A percentile compares a stretch with the other conserved stretches of the same genome.
These are phyloP conservation scores for Lachnellula willkommii DNA, from an alignment of 2,329 filamentous ascomycete genomes.

Conservation along the genomic window DNA sequence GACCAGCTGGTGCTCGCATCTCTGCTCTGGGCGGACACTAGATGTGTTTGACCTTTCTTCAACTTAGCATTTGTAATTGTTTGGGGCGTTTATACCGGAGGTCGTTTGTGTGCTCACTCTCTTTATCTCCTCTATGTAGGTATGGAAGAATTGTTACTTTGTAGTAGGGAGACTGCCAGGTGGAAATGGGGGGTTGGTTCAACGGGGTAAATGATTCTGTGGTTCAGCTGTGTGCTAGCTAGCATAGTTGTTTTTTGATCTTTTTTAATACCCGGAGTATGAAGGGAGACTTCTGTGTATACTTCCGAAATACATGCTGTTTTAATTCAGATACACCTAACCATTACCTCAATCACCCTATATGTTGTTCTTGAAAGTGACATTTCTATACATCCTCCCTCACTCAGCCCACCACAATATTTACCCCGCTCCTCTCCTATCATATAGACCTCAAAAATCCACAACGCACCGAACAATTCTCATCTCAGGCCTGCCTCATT, in stretches of 20 bases:
- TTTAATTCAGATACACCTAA: background rate
- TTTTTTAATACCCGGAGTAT: slow-evolving; percentile 6
- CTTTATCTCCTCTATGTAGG: slow-evolving; percentile 1
- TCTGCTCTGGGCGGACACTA: slow-evolving; percentile 50
- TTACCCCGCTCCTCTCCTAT: too few relatives aligned
- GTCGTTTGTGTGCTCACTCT: background rate
- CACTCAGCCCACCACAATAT: background rate
- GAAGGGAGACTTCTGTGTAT: background rate
- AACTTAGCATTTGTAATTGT: background rate
- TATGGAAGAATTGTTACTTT: background rate
- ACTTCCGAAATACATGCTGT: slow-evolving; percentile 1
- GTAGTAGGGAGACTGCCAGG: background rate
- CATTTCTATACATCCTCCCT: background rate
- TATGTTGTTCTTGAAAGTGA: background rate
- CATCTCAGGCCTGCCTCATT: background rate
- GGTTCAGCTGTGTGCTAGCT: background rate
- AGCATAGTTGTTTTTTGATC: background rate
- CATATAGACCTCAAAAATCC: background rate
- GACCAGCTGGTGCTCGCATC: slow-evolving; percentile 58
- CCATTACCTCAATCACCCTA: background rate
- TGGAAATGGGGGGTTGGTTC: background rate
- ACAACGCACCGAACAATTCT: background rate
- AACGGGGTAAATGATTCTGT: background rate
- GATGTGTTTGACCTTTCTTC: background rate
- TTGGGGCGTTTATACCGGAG: slow-evolving; percentile 1